A percentile compares a stretch with the other conserved stretches of the same genome.
These are phyloP conservation scores for Rhododendron kiyosumense DNA, from an alignment of 148 eudicot genomes.

Conservation along the genomic window DNA sequence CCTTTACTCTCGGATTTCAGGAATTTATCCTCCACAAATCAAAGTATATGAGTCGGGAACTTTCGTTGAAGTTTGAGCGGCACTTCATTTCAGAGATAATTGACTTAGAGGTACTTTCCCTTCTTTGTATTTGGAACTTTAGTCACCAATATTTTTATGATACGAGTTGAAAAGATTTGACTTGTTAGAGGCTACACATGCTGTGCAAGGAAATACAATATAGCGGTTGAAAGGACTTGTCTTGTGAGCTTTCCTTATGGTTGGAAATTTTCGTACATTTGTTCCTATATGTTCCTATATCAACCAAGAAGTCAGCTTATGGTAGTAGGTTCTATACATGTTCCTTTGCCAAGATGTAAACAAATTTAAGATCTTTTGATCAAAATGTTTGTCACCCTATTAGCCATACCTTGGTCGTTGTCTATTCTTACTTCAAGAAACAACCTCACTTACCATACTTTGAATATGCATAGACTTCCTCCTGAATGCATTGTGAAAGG, in stretches of 20 bases:
- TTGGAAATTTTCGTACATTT: not conserved
- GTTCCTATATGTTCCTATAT: not conserved
- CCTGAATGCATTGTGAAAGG: not conserved
- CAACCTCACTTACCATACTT: not conserved
- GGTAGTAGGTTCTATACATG: not conserved
- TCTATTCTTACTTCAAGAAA: not conserved
- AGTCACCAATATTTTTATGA: not conserved
- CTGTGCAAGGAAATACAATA: not conserved
- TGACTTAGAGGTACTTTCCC: conserved; percentile 59
- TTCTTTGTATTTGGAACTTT: not conserved
- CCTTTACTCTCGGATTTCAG: conserved; percentile 27
- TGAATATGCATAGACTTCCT: not conserved
- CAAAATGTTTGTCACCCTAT: not conserved
- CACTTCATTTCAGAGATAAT: conserved; percentile 82
- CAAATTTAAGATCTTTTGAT: not conserved
- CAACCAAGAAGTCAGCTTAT: not conserved
- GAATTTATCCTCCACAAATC: conserved; percentile 84
- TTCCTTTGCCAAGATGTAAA: not conserved
- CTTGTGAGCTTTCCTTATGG: not conserved
- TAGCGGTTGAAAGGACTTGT: not conserved
- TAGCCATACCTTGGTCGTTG: not conserved
- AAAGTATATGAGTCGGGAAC: conserved; percentile 91
- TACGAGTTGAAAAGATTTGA: not conserved
- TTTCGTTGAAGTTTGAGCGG: conserved; percentile 86
- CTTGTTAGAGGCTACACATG: not conserved